These are phyloP conservation scores for Manihot esculenta DNA, from an alignment of 441 rosid species.

Conservation along the genomic window DNA sequence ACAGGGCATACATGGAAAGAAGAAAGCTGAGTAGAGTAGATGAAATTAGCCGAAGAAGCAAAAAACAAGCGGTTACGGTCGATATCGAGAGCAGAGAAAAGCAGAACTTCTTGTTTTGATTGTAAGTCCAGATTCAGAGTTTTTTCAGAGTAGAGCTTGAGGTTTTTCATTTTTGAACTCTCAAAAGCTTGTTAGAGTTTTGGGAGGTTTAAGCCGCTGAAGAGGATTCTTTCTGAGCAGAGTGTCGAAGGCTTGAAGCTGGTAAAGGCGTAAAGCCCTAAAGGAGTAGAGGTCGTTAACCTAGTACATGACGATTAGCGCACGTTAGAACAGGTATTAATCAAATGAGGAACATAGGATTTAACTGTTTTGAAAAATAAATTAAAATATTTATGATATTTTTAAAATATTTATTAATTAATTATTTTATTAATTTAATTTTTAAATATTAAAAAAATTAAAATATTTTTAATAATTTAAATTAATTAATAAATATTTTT, in stretches of 20 bases:
- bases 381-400: too few relatives aligned
- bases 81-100: conserved; percentile 71
- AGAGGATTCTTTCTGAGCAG: background rate
- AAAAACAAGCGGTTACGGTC: conserved; percentile 80
- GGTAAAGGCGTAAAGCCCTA: background rate
- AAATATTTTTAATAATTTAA: too few relatives aligned
- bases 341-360: background rate
- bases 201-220: background rate
- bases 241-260: background rate
- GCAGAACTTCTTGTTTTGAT: conserved; percentile 50
- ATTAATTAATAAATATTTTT: too few relatives aligned
- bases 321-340: background rate
- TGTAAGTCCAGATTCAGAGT: conserved; percentile 54
- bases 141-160: conserved; percentile 65
- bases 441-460: too few relatives aligned
- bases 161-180: conserved; percentile 50
- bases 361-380: too few relatives aligned
- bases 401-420: too few relatives aligned
- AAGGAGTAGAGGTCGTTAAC: background rate
- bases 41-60: conserved; percentile 60
- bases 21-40: conserved; percentile 63
- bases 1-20: conserved; percentile 51
- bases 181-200: background rate
- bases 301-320: background rate
- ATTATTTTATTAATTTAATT: too few relatives aligned